Conservation (phyloP, 768 basidiomycete genomes). For the Kockovaella imperatae region DNA sequence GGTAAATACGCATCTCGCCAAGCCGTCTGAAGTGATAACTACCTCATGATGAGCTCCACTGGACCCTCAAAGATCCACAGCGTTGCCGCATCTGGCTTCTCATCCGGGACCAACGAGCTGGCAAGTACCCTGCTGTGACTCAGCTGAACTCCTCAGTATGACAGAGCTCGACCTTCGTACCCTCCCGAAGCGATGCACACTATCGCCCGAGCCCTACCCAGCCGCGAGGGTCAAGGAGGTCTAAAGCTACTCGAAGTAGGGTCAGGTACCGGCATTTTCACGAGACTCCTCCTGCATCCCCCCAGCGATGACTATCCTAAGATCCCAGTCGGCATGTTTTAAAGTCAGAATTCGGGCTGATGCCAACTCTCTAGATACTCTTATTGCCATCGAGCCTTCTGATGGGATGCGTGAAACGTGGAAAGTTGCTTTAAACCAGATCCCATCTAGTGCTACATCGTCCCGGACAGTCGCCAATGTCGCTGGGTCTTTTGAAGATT, state of each 20-base stretch:
- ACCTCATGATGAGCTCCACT: too few species aligned
- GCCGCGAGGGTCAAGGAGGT: constrained; percentile 20
- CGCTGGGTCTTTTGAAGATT: constrained; percentile 40
- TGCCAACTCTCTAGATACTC: too few species aligned
- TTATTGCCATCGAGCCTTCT: constrained; percentile 72
- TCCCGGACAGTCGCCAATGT: constrained; percentile 18
- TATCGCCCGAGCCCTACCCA: constrained; percentile 49
- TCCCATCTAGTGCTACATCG: too few species aligned
- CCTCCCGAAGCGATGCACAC: constrained; percentile 57
- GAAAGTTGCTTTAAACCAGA: constrained; percentile 6
- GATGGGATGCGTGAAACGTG: constrained; percentile 76
- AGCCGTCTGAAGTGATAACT: too few species aligned
- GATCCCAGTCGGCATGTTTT: constrained; percentile 49
- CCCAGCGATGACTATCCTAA: constrained; percentile 44
- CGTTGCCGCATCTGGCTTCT: constrained; percentile 68
- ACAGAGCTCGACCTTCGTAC: constrained; percentile 71
- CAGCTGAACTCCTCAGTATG: constrained; percentile 20
- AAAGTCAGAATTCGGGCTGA: too few species aligned
- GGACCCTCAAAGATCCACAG: constrained; percentile 53
- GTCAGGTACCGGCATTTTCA: constrained; percentile 81
- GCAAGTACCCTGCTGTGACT: constrained; percentile 15
- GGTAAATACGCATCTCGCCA: too few species aligned
- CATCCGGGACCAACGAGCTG: constrained; percentile 65
- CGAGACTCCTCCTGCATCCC: constrained; percentile 59
- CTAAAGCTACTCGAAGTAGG: constrained; percentile 55